phyloP scores from a whole-genome alignment of 2,329 filamentous ascomycete genomes.

The Canariomyces notabilis region DNA sequence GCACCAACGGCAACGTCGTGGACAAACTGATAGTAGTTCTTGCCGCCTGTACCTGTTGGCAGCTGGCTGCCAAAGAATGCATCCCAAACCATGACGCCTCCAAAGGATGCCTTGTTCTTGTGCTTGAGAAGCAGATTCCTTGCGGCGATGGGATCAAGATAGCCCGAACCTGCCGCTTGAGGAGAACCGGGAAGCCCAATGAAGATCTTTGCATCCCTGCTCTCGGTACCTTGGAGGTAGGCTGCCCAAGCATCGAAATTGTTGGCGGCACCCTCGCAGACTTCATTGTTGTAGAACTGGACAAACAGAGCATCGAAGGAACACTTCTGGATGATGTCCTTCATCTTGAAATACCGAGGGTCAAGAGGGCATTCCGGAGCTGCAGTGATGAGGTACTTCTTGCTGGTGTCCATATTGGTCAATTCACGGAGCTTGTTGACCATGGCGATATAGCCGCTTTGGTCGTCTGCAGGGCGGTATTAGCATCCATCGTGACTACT shows the following conservation, averaged over 20 bases:
- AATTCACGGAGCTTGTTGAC: slow-evolving; percentile 25
- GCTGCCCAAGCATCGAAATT: slow-evolving; percentile 36
- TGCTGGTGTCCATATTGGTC: slow-evolving; percentile 13
- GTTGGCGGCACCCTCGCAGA: slow-evolving; percentile 34
- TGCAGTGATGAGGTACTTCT: slow-evolving; percentile 40
- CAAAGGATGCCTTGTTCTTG: slow-evolving; percentile 27
- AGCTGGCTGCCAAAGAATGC: slow-evolving; percentile 21
- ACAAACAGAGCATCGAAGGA: slow-evolving; percentile 40
- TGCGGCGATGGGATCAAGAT: slow-evolving; percentile 22
- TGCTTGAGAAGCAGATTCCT: slow-evolving; percentile 23
- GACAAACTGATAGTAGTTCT: slow-evolving; percentile 24
- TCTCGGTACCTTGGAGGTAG: slow-evolving; percentile 30
- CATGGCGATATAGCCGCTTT: slow-evolving; percentile 27
- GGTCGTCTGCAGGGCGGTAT: slow-evolving; percentile 17
- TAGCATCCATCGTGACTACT: not conserved
- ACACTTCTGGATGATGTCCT: slow-evolving; percentile 35
- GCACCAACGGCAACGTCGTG: slow-evolving; percentile 18
- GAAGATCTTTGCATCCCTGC: slow-evolving; percentile 34
- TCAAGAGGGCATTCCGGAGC: slow-evolving; percentile 41
- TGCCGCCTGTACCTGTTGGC: slow-evolving; percentile 14
- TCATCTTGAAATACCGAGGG: slow-evolving; percentile 38
- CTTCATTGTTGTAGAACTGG: slow-evolving; percentile 46
- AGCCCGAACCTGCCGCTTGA: slow-evolving; percentile 25
- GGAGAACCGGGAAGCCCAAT: slow-evolving; percentile 34
- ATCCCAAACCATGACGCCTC: slow-evolving; percentile 35